Evolutionary conservation across 2,329 filamentous ascomycete genomes (phyloP).

Genomic region (Talaromyces rugulosus): DNA sequence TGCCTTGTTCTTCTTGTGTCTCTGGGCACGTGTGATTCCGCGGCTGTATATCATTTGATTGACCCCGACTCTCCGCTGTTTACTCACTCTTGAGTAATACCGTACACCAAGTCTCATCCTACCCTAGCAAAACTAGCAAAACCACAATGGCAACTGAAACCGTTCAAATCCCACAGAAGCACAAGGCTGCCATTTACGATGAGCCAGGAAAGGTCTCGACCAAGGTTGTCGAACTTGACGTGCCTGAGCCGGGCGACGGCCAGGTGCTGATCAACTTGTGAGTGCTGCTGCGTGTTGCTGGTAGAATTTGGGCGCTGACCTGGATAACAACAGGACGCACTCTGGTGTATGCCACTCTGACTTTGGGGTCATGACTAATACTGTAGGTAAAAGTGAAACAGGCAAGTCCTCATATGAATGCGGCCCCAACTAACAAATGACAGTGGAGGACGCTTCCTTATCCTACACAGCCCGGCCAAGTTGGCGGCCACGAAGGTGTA

Average conservation of each 20-base stretch:
- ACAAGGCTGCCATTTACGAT: conserved; percentile 63
- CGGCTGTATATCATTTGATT: background rate
- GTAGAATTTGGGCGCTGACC: background rate
- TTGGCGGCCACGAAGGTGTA: conserved; percentile 68
- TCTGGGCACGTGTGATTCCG: background rate
- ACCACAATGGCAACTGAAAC: conserved; percentile 25
- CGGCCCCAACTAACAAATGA: conserved; percentile 1
- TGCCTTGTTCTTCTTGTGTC: no score
- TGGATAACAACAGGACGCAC: conserved; percentile 46
- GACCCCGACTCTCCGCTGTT: background rate
- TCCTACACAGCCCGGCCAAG: conserved; percentile 57
- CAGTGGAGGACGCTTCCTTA: conserved; percentile 56
- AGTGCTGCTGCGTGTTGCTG: conserved; percentile 10
- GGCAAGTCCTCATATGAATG: background rate
- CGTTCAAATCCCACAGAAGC: conserved; percentile 50
- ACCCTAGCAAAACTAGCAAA: background rate
- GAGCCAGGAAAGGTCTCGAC: conserved; percentile 62
- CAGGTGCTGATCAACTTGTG: conserved; percentile 61
- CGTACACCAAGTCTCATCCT: background rate
- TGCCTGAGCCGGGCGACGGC: conserved; percentile 59
- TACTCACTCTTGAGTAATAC: background rate
- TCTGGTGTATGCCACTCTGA: conserved; percentile 64
- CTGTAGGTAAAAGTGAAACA: conserved; percentile 15
- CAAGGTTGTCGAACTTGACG: conserved; percentile 60
- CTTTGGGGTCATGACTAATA: conserved; percentile 53